phyloP scores from a whole-genome alignment of 306 rosid species.

The Dicorynia guianensis region DNA sequence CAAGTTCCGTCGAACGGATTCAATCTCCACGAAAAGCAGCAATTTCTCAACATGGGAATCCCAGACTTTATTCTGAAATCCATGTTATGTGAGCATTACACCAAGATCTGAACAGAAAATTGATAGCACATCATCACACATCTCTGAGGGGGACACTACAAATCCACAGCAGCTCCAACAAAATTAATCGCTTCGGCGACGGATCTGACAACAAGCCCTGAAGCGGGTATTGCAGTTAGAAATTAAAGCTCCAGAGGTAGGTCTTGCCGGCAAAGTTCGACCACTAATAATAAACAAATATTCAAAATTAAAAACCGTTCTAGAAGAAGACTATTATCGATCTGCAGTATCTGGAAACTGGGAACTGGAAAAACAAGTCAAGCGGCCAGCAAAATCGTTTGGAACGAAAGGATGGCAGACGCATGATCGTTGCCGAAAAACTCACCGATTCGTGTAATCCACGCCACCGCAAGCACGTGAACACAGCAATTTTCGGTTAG shows the following conservation, averaged over 20 bases:
- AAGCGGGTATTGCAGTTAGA: conserved; percentile 8
- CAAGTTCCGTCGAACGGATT: conserved; percentile 52
- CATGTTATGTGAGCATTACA: conserved; percentile 36
- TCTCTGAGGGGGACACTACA: conserved; percentile 16
- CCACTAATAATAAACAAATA: not conserved
- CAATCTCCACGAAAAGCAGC: conserved; percentile 40
- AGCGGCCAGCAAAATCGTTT: not conserved
- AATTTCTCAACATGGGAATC: conserved; percentile 34
- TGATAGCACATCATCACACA: conserved; percentile 40
- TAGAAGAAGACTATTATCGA: not conserved
- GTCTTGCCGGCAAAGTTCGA: conserved; percentile 25
- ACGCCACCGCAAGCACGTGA: conserved; percentile 1
- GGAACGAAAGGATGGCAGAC: not conserved
- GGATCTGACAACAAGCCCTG: conserved; percentile 32
- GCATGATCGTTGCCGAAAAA: not conserved
- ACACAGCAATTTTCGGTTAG: not conserved
- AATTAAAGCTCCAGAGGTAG: conserved; percentile 15
- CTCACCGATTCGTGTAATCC: not conserved
- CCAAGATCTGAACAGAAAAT: conserved; percentile 41
- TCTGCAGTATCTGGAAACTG: not conserved
- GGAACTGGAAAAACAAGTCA: too few species aligned
- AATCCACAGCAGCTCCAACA: not conserved
- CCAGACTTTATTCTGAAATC: conserved; percentile 45
- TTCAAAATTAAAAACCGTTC: not conserved
- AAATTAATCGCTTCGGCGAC: conserved; percentile 15